Base-by-base conservation (phyloP, 768 basidiomycete genomes). In the Boletus pseudopeckii region DNA sequence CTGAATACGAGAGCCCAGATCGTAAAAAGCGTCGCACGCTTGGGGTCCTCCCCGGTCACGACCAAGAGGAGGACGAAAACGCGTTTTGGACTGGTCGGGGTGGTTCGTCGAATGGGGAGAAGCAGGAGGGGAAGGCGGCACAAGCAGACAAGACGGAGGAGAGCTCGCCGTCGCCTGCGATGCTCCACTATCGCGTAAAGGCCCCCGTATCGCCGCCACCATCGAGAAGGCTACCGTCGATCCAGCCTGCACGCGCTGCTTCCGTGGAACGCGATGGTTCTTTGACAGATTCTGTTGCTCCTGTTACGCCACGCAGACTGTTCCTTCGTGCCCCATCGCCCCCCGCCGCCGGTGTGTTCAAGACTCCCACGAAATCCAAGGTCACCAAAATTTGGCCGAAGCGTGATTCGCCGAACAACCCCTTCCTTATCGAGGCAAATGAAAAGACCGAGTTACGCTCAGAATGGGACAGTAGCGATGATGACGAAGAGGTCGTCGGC, bases 331-430 rank as follows among this genome's bases (percentile, higher is more conserved):
- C 55, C 20, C 51, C 62, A 2, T 62, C 64, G 17, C 64, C 64
- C 13, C 52, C 57, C 4, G 48, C 50, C 26, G 33, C 22, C 36
- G 44, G 39, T 32, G 61, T 54, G 2, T 67, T 71, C 50, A 74
- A 75, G 13, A 74, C 76, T 8, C 75, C 77, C n/a, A 64, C 64
- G 11, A 77, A 78, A 7, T 65, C 75, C 1, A 74, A 72, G 45
- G 63, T 64, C 15, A 73, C 65, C 50, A 57, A 64, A 58, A 66
- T 67, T 38, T 62, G 62, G 50, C 71, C 75, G 40, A 67, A 71
- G 52, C 80, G 82, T 17, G 85, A 87, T 66, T 85, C 86, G 4
- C 86, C 85, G 1, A 77, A 84, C 56, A 89, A 89, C 53, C 87
- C 88, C 0, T 89, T 90, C 74, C 74, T 89, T 11, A 72, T 70